Evolutionary conservation across 1,284 basidiomycete species (phyloP), one percentile per base, ranked within the genome.

Genomic region (Wallemia hederae): DNA sequence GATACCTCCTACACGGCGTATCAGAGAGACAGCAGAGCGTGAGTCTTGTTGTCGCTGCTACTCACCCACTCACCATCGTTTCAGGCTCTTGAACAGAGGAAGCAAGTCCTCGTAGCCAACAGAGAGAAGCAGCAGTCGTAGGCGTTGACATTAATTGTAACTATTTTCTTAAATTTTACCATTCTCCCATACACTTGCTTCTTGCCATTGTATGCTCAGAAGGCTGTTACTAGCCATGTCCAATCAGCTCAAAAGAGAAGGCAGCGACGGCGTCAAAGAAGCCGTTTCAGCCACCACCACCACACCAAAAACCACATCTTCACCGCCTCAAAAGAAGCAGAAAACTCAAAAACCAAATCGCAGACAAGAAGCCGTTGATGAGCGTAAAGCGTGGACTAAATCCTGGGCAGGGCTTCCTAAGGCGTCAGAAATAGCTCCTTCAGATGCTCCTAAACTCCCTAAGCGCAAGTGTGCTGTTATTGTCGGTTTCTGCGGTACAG

Each of bases 401-500:
- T 9, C 11, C 11, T 49, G 39, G 39, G 39, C 39, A 5, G 39
- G 39, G 11, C n/a, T 49, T 5, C 39, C 39, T 17, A 49, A 49
- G n/a, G 5, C 19, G 11, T 15, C 14, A 5, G 39, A 49, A 5
- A 49, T 49, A 14, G 22, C 39, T 7, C 57, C 11, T 15, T 9
- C 9, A 3, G 57, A n/a, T 58, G 15, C 29, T 5, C 28, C 60
- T 7, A 59, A 66, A 25, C 58, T 65, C 19, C 82, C 85, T 2
- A 87, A 87, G 69, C 75, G 80, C 62, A 77, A 78, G 69, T 80
- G 79, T 59, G 83, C 82, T 0, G 67, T 87, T 60, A 72, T 85
- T 56, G 75, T 87, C 49, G 83, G 84, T 1, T 86, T 85, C 65
- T 84, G 82, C 69, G 83, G 83, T 7, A 79, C 81, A 65, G 60